Base-by-base conservation (phyloP, 495 filamentous ascomycete species). In the Xylaria longipes region DNA sequence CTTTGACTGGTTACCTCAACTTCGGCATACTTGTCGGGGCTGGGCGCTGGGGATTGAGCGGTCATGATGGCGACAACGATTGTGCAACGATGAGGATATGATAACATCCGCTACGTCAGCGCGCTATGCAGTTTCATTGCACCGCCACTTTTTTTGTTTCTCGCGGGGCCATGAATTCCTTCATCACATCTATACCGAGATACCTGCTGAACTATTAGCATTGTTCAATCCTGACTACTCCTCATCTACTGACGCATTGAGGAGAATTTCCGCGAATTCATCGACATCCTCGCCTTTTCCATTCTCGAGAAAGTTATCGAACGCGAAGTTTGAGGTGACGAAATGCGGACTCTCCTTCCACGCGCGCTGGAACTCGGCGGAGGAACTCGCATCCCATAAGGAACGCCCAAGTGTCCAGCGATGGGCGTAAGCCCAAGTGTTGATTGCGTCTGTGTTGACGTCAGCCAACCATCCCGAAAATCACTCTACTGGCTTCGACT, bases 321-420 rank as follows among this genome's bases (percentile, higher is more conserved):
- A 65, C n/a, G 73, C 46, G 41, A 72, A 78, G 64, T 77, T 79
- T 11, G 52, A n/a, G 35, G 79, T 73, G 50, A 78, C 50, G 50
- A 68, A 78, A 35, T 78, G 74, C n/a, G 71, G 57, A 15, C 17
- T 70, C 17, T 76, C 70, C 35, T 66, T 70, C 79, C 77, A 79
- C 48, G 45, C 63, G 27, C 71, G 74, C 25, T 57, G 62, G 70
- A 80, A 80, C 9, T 78, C 73, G 15, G 71, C 75, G 9, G 77
- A 65, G 9, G 74, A 76, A 39, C 62, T 15, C 5, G 79, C 77
- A 56, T 80, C 74, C 79, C 79, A 80, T 17, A 80, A 71, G 29
- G 48, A 64, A 20, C 76, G 72, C 12, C 76, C 71, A 6, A 80
- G 60, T 1, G 79, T 80, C 79, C 79, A 80, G 41, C 74, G 72